These are phyloP conservation scores for Senna tora DNA, from an alignment of 306 rosid species.

Conservation along the genomic window DNA sequence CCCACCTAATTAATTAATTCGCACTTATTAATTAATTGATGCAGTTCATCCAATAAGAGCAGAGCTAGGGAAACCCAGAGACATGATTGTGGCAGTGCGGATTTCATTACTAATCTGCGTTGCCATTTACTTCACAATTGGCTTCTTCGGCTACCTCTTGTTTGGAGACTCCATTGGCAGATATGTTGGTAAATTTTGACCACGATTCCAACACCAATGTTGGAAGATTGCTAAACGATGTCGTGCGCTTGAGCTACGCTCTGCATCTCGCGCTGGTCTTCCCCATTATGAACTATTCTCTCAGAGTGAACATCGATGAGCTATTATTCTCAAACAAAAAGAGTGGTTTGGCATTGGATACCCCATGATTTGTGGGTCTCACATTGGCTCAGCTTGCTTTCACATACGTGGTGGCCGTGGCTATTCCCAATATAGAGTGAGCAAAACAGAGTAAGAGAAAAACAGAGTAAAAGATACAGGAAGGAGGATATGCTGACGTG, in stretches of 20 bases:
- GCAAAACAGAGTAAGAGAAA: too few species aligned
- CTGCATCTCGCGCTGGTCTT: constrained; percentile 65
- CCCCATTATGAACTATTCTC: constrained; percentile 53
- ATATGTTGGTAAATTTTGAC: constrained; percentile 62
- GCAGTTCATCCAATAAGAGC: constrained; percentile 80
- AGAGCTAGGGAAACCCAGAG: constrained; percentile 51
- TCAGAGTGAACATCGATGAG: constrained; percentile 62
- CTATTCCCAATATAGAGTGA: constrained; percentile 59
- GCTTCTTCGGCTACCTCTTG: constrained; percentile 63
- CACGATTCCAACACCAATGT: constrained; percentile 37
- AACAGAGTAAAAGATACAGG: too few species aligned
- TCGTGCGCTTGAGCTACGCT: constrained; percentile 60
- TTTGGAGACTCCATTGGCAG: constrained; percentile 63
- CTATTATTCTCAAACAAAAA: constrained; percentile 47
- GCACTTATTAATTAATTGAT: too few species aligned
- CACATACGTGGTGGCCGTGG: constrained; percentile 53
- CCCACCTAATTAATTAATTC: too few species aligned
- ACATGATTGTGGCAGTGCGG: constrained; percentile 49
- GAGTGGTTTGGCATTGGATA: constrained; percentile 41
- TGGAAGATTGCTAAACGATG: constrained; percentile 48
- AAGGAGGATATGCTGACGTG: too few species aligned
- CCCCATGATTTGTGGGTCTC: constrained; percentile 51
- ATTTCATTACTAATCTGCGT: constrained; percentile 47
- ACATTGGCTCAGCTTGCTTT: constrained; percentile 43
- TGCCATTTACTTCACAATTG: constrained; percentile 54